Conservation (phyloP, 176 grass and related monocot species). For the Cenchrus fungigraminus region DNA sequence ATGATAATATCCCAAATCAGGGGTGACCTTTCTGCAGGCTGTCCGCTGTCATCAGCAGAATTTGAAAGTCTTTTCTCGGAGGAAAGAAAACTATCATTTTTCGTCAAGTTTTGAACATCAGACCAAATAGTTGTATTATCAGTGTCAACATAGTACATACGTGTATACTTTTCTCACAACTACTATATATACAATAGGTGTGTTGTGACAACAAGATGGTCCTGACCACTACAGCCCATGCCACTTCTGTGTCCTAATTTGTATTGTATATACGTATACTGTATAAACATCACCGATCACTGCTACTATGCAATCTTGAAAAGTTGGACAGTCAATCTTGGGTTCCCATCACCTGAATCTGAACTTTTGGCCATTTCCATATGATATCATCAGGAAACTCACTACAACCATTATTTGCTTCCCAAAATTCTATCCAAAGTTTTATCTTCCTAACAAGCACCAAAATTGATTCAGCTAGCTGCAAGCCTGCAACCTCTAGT, state of each 20-base stretch:
- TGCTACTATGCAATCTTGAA: background rate
- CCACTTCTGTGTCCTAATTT: background rate
- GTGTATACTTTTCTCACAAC: background rate
- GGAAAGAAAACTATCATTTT: too few relatives aligned
- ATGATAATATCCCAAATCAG: background rate
- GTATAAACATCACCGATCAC: background rate
- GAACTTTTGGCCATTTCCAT: background rate
- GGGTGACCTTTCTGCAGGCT: background rate
- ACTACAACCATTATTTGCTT: background rate
- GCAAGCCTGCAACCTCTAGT: slow-evolving; percentile 52
- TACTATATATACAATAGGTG: background rate
- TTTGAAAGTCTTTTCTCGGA: background rate
- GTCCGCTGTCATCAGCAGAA: background rate
- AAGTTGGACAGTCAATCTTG: background rate
- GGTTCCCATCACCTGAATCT: background rate
- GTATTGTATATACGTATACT: background rate
- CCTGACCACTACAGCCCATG: background rate
- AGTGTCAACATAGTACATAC: background rate
- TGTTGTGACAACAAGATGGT: background rate
- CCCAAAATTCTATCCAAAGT: background rate
- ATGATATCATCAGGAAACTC: background rate
- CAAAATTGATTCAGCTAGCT: background rate
- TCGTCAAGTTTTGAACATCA: too few relatives aligned
- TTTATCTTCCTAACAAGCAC: background rate
- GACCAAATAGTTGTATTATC: background rate